Conservation (phyloP, 805 yeast genomes). For the Candida namnaoensis region DNA sequence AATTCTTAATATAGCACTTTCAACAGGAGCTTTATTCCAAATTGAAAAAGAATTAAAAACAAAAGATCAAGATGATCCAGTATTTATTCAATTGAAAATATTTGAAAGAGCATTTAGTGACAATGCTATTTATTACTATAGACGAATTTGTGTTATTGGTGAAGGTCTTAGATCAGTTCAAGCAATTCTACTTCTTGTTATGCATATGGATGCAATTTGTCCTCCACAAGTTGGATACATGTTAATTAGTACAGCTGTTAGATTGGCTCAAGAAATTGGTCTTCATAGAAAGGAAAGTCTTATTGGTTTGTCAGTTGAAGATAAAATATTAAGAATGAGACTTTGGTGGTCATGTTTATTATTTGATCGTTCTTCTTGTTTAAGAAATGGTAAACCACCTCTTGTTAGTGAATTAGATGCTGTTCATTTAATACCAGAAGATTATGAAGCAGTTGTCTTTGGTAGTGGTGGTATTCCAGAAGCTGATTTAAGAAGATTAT, state of each 20-base stretch:
- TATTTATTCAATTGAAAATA: not conserved
- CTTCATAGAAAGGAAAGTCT: constrained; percentile 38
- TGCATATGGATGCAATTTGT: constrained; percentile 20
- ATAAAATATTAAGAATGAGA: constrained; percentile 24
- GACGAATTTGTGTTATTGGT: constrained; percentile 33
- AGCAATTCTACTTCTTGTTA: constrained; percentile 37
- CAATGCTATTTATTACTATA: constrained; percentile 39
- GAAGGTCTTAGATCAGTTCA: constrained; percentile 40
- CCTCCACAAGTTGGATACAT: constrained; percentile 32
- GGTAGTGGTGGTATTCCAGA: not conserved
- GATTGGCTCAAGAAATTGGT: constrained; percentile 46
- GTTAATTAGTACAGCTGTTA: constrained; percentile 32
- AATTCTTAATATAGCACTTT: not conserved
- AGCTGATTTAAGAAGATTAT: not conserved
- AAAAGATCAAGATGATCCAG: not conserved
- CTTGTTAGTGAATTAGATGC: constrained; percentile 30
- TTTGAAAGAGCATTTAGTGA: constrained; percentile 3
- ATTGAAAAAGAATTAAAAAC: not conserved
- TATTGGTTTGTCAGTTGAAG: constrained; percentile 22
- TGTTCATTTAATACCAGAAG: constrained; percentile 13
- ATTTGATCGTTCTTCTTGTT: constrained; percentile 31
- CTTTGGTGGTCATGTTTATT: constrained; percentile 41
- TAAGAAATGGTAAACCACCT: constrained; percentile 38
- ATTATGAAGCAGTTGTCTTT: not conserved
- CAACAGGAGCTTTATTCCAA: not conserved